phyloP scores from a whole-genome alignment of 2,329 filamentous ascomycete species.

The Fusarium guadeloupense region DNA sequence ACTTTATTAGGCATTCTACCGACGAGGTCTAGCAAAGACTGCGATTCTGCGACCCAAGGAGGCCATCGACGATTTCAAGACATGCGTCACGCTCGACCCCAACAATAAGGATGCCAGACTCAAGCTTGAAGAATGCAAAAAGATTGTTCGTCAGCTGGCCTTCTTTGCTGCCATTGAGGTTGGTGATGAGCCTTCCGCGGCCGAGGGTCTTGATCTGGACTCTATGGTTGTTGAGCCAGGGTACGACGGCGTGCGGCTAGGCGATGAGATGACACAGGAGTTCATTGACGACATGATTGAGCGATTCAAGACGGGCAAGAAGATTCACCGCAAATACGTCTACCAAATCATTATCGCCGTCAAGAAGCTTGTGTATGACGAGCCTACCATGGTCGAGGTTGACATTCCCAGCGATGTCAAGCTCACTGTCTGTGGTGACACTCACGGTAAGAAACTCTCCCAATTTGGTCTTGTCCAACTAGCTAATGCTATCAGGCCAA shows the following conservation, averaged over 20 bases:
- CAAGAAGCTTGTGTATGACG: constrained; percentile 88
- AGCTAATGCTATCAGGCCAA: constrained; percentile 69
- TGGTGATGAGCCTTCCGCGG: constrained; percentile 88
- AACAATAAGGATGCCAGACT: constrained; percentile 89
- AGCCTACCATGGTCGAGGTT: constrained; percentile 97
- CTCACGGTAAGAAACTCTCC: constrained; percentile 75
- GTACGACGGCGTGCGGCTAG: constrained; percentile 86
- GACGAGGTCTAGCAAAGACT: constrained; percentile 88
- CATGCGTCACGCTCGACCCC: constrained; percentile 87
- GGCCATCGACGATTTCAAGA: constrained; percentile 90
- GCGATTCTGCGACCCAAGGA: constrained; percentile 90
- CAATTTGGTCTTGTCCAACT: constrained; percentile 29
- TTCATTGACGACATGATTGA: constrained; percentile 98
- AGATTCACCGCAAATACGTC: constrained; percentile 94
- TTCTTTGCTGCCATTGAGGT: constrained; percentile 97
- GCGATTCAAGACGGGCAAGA: constrained; percentile 95
- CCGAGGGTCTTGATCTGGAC: constrained; percentile 88
- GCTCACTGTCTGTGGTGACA: constrained; percentile 96
- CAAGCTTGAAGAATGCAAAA: constrained; percentile 92
- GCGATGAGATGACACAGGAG: constrained; percentile 89
- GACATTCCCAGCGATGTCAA: constrained; percentile 79
- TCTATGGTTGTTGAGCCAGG: constrained; percentile 81
- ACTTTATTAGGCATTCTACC: constrained; percentile 81
- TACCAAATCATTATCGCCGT: constrained; percentile 95
- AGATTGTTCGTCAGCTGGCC: constrained; percentile 88